These are phyloP conservation scores for Neonectria hederae DNA, from an alignment of 2,329 filamentous ascomycete species.

Conservation along the genomic window DNA sequence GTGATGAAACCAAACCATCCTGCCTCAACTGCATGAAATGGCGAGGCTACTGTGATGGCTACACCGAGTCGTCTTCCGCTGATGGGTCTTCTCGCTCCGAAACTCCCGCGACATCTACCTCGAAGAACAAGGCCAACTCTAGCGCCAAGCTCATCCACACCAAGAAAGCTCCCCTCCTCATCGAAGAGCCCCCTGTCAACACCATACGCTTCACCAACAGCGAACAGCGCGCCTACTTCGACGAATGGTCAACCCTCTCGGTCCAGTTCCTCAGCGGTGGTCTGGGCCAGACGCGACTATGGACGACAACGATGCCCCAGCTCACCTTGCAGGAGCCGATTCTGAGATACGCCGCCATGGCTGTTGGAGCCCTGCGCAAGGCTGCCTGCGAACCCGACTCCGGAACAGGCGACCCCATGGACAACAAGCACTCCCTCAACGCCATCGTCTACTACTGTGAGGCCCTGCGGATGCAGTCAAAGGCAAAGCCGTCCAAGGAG, in stretches of 20 bases:
- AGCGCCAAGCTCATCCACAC: slow-evolving; percentile 45
- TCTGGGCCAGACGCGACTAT: slow-evolving; percentile 47
- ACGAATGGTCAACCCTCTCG: slow-evolving; percentile 50
- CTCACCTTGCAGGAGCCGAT: slow-evolving; percentile 50
- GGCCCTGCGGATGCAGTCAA: slow-evolving; percentile 52
- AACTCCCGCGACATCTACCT: slow-evolving; percentile 14
- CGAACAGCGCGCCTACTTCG: slow-evolving; percentile 50
- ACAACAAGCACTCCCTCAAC: slow-evolving; percentile 52
- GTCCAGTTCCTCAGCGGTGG: slow-evolving; percentile 49
- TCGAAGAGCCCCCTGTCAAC: slow-evolving; percentile 48
- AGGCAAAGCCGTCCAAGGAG: slow-evolving; percentile 49
- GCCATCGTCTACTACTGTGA: slow-evolving; percentile 54
- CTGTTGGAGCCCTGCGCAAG: slow-evolving; percentile 51
- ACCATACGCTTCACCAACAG: slow-evolving; percentile 47
- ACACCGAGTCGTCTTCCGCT: slow-evolving; percentile 35
- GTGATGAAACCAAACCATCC: slow-evolving; percentile 53
- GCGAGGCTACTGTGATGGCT: slow-evolving; percentile 52
- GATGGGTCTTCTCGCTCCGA: slow-evolving; percentile 14
- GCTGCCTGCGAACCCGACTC: slow-evolving; percentile 45
- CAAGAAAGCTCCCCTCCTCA: slow-evolving; percentile 43
- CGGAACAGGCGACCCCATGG: slow-evolving; percentile 30
- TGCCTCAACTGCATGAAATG: slow-evolving; percentile 55
- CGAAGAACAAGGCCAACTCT: slow-evolving; percentile 28
- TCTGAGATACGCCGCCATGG: slow-evolving; percentile 52
- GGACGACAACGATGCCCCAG: slow-evolving; percentile 54